A percentile compares a stretch with the other conserved stretches of the same genome.
These are phyloP conservation scores for Amaranthus hypochondriacus DNA, from an alignment of 148 eudicot genomes.

Conservation along the genomic window DNA sequence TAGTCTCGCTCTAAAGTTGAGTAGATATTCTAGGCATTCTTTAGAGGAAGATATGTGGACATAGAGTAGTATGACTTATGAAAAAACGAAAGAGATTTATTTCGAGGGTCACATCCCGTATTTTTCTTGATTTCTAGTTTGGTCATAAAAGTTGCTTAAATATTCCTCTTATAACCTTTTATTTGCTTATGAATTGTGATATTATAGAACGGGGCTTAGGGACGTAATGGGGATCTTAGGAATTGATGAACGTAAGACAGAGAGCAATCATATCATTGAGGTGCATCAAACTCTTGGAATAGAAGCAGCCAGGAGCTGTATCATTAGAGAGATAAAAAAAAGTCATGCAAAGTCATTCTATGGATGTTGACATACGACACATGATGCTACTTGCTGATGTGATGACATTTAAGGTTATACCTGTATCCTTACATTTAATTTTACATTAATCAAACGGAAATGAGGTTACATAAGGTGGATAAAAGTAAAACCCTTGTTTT, in stretches of 20 bases:
- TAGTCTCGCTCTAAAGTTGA: too few relatives aligned
- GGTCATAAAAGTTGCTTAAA: neutral
- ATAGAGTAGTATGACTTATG: neutral
- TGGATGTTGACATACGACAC: constrained; percentile 79
- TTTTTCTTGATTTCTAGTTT: neutral
- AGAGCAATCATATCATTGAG: constrained; percentile 75
- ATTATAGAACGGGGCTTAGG: constrained; percentile 60
- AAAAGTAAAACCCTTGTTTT: neutral
- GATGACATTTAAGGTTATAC: constrained; percentile 77
- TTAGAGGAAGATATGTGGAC: neutral
- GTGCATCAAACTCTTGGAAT: constrained; percentile 67
- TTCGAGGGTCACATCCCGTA: neutral
- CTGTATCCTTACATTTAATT: neutral
- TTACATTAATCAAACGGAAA: neutral
- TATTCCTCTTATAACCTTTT: neutral
- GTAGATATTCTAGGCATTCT: too few relatives aligned
- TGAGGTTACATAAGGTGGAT: neutral
- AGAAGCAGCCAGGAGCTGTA: constrained; percentile 73
- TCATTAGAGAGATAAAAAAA: constrained; percentile 60
- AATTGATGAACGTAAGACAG: constrained; percentile 47
- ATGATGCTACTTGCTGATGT: constrained; percentile 94
- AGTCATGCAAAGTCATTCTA: constrained; percentile 64
- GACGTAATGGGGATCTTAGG: constrained; percentile 79
- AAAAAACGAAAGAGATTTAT: neutral
- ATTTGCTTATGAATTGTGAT: neutral